A percentile compares a stretch with the other conserved stretches of the same genome.
Evolutionary conservation across 2,329 filamentous ascomycete genomes (phyloP).

Genomic region (Juglanconis oblonga): DNA sequence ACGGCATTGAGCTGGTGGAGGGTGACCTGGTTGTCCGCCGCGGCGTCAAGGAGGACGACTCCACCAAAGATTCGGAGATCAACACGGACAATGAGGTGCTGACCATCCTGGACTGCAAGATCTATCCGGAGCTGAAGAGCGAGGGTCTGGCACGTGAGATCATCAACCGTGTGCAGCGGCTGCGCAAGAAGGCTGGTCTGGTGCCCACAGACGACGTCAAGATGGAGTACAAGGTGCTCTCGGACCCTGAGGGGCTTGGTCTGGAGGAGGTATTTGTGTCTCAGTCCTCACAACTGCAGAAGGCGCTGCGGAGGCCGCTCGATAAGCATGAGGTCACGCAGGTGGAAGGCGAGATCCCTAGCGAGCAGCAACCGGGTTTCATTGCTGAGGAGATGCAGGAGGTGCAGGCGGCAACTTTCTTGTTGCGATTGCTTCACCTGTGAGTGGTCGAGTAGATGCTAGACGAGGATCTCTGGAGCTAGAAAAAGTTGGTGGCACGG

Average conservation of each 20-base stretch:
- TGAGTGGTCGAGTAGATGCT: neutral
- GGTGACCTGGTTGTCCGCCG: slow-evolving; percentile 83
- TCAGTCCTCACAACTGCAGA: slow-evolving; percentile 68
- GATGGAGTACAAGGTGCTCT: slow-evolving; percentile 85
- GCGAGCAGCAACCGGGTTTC: slow-evolving; percentile 50
- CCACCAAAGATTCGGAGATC: slow-evolving; percentile 73
- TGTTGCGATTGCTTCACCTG: slow-evolving; percentile 43
- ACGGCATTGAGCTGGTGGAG: slow-evolving; percentile 77
- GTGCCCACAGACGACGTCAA: slow-evolving; percentile 90
- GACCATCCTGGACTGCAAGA: slow-evolving; percentile 74
- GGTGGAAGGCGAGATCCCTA: slow-evolving; percentile 54
- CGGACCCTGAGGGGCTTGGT: slow-evolving; percentile 75
- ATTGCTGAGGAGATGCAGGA: slow-evolving; percentile 84
- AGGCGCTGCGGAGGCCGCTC: slow-evolving; percentile 72
- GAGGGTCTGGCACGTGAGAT: slow-evolving; percentile 91
- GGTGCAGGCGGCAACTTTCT: slow-evolving; percentile 76
- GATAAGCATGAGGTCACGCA: slow-evolving; percentile 65
- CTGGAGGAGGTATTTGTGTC: slow-evolving; percentile 67
- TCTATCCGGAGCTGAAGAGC: slow-evolving; percentile 69
- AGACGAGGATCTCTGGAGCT: neutral
- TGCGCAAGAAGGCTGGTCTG: slow-evolving; percentile 91
- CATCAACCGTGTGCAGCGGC: slow-evolving; percentile 85
- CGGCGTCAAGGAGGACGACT: slow-evolving; percentile 69
- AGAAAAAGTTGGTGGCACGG: neutral
- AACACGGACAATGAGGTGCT: slow-evolving; percentile 89